These are phyloP conservation scores for Geranium incanum DNA, from an alignment of 441 rosid genomes.

Conservation along the genomic window DNA sequence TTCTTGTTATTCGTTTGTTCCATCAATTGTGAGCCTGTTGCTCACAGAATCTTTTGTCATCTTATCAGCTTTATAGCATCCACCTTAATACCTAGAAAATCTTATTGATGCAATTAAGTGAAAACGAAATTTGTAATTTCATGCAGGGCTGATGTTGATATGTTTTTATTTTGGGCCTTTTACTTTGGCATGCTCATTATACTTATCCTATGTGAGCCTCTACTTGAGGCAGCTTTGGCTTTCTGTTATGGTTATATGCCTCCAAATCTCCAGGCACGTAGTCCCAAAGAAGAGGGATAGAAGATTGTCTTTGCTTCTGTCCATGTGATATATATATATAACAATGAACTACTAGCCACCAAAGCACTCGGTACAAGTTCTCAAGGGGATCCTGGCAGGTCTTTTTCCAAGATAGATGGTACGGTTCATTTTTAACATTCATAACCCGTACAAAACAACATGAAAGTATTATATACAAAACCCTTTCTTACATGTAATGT, in stretches of 20 bases:
- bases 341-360: constrained; percentile 16
- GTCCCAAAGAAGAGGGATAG: constrained; percentile 38
- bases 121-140: constrained; percentile 17
- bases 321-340: constrained; percentile 29
- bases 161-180: constrained; percentile 37
- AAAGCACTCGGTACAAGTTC: constrained; percentile 12
- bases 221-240: constrained; percentile 32
- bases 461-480: constrained; percentile 8
- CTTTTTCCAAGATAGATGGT: constrained; percentile 21
- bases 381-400: constrained; percentile 4
- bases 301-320: constrained; percentile 42
- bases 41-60: not conserved
- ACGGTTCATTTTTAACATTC: constrained; percentile 18
- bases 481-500: constrained; percentile 16
- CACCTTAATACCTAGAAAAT: not conserved
- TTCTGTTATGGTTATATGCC: constrained; percentile 25
- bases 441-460: constrained; percentile 15
- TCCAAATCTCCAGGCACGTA: constrained; percentile 35
- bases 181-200: constrained; percentile 34
- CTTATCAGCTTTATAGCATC: not conserved
- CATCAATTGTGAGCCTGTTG: not conserved
- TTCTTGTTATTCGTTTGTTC: not conserved
- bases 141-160: constrained; percentile 42
- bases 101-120: constrained; percentile 15
- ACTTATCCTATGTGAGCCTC: constrained; percentile 28